These are phyloP conservation scores for Ophiostoma quercus DNA, from an alignment of 2,329 filamentous ascomycete genomes.

Conservation along the genomic window DNA sequence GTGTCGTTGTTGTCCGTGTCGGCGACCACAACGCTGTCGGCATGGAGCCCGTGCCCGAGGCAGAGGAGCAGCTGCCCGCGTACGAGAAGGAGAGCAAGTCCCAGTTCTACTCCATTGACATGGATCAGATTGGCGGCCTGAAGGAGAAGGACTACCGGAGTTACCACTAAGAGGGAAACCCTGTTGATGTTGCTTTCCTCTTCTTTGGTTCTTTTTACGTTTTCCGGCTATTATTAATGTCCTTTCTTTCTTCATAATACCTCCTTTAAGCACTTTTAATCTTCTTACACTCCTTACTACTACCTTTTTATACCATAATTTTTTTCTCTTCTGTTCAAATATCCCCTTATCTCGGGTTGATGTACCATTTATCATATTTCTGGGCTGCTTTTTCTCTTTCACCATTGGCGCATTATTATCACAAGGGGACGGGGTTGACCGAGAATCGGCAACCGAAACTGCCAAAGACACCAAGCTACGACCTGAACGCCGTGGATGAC, in stretches of 20 bases:
- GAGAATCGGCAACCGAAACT: not conserved
- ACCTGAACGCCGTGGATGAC: not conserved
- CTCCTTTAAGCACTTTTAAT: conserved; percentile 2
- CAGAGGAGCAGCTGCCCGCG: conserved; percentile 73
- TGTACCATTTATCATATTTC: not conserved
- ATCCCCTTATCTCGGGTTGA: not conserved
- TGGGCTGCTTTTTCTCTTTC: conserved; percentile 16
- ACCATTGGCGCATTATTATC: conserved; percentile 18
- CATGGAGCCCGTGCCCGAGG: conserved; percentile 79
- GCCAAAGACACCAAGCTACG: not conserved
- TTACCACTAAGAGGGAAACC: conserved; percentile 31
- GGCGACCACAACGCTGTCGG: conserved; percentile 76
- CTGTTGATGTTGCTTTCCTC: conserved; percentile 17
- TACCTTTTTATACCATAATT: conserved; percentile 12
- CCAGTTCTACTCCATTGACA: conserved; percentile 88
- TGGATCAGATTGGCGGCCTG: conserved; percentile 87
- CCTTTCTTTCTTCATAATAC: conserved; percentile 11
- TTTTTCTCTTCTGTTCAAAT: not conserved
- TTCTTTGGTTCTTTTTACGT: conserved; percentile 14
- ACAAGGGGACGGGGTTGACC: not conserved
- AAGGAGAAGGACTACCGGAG: conserved; percentile 71
- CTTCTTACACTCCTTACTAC: conserved; percentile 19
- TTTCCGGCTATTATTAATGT: conserved; percentile 11
- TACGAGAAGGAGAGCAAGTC: conserved; percentile 77
- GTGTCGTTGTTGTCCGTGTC: conserved; percentile 86